Conservation (phyloP, 768 basidiomycete genomes). For the Chlorophyllum brunneum region DNA sequence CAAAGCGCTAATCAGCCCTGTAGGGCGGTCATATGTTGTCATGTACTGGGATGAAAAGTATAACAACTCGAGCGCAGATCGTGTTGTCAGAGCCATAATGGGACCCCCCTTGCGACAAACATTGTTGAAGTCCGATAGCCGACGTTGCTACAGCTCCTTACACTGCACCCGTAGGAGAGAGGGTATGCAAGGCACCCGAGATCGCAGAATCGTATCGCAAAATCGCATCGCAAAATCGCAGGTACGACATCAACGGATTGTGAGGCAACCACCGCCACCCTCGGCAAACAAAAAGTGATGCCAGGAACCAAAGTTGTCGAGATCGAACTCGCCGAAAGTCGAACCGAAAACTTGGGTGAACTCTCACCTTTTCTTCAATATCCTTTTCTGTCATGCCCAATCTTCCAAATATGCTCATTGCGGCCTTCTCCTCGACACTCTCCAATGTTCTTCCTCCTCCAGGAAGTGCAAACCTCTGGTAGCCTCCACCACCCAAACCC, state of each 20-base stretch:
- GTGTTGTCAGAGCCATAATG: no score
- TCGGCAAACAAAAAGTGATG: not conserved
- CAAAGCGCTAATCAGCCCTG: no score
- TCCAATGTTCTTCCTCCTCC: conserved; percentile 25
- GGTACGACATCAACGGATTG: not conserved
- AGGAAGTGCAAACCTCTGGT: conserved; percentile 36
- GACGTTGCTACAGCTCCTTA: not conserved
- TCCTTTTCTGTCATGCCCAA: conserved; percentile 60
- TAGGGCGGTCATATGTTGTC: no score
- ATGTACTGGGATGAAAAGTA: no score
- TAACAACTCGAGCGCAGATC: no score
- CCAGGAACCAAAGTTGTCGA: not conserved
- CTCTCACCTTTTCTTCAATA: conserved; percentile 64
- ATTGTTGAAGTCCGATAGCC: not conserved
- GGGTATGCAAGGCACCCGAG: not conserved
- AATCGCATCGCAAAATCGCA: no score
- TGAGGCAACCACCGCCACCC: not conserved
- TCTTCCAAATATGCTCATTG: conserved; percentile 24
- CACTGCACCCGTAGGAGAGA: not conserved
- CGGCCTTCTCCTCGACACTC: conserved; percentile 28
- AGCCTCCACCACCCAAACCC: conserved; percentile 25
- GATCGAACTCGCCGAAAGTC: not conserved
- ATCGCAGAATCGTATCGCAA: no score
- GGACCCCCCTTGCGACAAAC: no score
- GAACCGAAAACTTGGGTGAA: not conserved